A percentile compares a stretch with the other conserved stretches of the same genome.
Conservation (phyloP, 2,329 filamentous ascomycete species). For the Zalaria sp. region DNA sequence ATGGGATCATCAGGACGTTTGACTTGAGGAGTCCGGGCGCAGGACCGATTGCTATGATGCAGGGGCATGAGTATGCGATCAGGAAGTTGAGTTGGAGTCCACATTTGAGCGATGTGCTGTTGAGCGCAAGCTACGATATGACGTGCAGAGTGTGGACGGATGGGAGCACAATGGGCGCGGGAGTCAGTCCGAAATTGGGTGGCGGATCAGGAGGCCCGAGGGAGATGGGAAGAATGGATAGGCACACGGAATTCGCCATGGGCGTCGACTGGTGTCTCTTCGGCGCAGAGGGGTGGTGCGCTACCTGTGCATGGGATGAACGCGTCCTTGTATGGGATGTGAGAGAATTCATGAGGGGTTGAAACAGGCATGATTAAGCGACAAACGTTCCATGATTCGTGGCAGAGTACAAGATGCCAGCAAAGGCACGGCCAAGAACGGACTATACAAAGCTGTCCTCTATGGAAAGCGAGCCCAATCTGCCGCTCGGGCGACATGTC, state of each 20-base stretch:
- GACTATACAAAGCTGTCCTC: no score
- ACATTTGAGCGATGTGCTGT: constrained; percentile 74
- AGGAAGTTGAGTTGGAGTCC: constrained; percentile 81
- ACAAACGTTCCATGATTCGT: no score
- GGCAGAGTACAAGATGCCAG: no score
- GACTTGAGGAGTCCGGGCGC: constrained; percentile 66
- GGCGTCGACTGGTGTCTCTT: constrained; percentile 98
- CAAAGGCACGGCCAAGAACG: no score
- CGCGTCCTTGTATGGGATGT: constrained; percentile 86
- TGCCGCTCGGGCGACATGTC: no score
- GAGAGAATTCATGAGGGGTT: constrained; percentile 42
- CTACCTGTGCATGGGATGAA: constrained; percentile 91
- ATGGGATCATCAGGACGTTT: constrained; percentile 75
- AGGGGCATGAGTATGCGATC: constrained; percentile 85
- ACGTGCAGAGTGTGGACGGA: constrained; percentile 90
- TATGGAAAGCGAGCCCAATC: no score
- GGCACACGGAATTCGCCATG: constrained; percentile 90
- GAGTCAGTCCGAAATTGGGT: constrained; percentile 16
- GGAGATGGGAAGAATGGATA: constrained; percentile 76
- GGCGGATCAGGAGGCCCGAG: constrained; percentile 19
- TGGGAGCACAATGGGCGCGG: constrained; percentile 39
- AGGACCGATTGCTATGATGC: constrained; percentile 59
- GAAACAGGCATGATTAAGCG: constrained; percentile 2
- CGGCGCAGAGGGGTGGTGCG: constrained; percentile 88
- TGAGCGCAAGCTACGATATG: constrained; percentile 96